A percentile compares a stretch with the other conserved stretches of the same genome.
Evolutionary conservation across 176 grass and related monocot species (phyloP).

Genomic region (Rhynchospora breviuscula): DNA sequence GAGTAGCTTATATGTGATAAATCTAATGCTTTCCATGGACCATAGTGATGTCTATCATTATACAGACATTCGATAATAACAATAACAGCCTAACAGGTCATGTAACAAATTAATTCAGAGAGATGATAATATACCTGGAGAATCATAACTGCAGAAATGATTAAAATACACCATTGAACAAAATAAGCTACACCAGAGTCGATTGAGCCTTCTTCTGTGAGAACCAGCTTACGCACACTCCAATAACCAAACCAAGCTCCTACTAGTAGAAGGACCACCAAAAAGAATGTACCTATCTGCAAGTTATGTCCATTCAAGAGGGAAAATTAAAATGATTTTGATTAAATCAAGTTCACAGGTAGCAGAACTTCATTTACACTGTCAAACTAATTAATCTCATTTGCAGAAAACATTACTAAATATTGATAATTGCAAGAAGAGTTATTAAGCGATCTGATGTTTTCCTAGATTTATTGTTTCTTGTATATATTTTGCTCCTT

Average conservation of each 20-base stretch:
- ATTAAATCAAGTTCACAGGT: background rate
- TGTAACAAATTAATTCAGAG: background rate
- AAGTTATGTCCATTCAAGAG: slow-evolving; percentile 5
- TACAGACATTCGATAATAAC: background rate
- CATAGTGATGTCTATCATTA: background rate
- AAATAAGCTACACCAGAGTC: slow-evolving; percentile 75
- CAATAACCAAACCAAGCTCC: slow-evolving; percentile 99
- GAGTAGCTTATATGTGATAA: background rate
- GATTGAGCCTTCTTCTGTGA: slow-evolving; percentile 88
- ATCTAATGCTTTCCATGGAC: background rate
- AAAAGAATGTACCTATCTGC: slow-evolving; percentile 79
- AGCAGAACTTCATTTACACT: background rate
- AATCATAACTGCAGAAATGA: slow-evolving; percentile 72
- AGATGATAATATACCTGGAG: slow-evolving; percentile 59
- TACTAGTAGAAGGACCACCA: slow-evolving; percentile 59
- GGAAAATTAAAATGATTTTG: background rate
- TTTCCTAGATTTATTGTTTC: background rate
- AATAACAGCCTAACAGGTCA: background rate
- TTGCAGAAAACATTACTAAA: background rate
- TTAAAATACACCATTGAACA: slow-evolving; percentile 79
- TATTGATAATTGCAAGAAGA: background rate
- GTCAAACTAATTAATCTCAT: background rate
- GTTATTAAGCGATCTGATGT: background rate
- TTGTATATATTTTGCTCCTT: background rate
- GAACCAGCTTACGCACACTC: slow-evolving; percentile 87